Base-by-base conservation (phyloP, 2,329 filamentous ascomycete species). In the Diplodia seriata region DNA sequence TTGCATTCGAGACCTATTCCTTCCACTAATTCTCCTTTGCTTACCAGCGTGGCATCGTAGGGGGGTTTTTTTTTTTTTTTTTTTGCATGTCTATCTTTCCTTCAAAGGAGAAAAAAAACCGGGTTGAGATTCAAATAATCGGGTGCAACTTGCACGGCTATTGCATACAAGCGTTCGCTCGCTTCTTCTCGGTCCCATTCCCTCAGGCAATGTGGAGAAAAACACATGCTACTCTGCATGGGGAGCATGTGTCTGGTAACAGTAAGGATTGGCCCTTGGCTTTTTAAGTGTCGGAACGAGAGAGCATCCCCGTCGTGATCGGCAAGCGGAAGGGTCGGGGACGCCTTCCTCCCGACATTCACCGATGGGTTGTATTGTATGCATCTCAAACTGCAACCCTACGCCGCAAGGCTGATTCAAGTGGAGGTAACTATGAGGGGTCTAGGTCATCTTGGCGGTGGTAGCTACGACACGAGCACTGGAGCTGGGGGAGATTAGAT, bases 21-120 rank as follows among this genome's bases (percentile, higher is more conserved):
- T 38, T 15, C n/a, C 14, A 26, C 26, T 38, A 15, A n/a, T 38
- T 36, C n/a, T 20, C 18, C 31, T 20, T 51, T 9, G 20, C 43
- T 14, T 47, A 38, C 9, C 26, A 51, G 59, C 59, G 47, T 38
- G 38, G 59, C 47, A 51, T 63, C 14, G 18, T 33, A 20, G 12
- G 20, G 47, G 43, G n/a, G n/a, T n/a, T n/a, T n/a, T n/a, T n/a
- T n/a, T n/a, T 29, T 47, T 63, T 38, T 47, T 31, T 11, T 29
- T 47, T 63, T 40, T 31, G 47, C 36, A 43, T 31, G 12, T 38
- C 47, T 36, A 12, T 36, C 11, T 51, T 56, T 23, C 36, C 9
- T 38, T 38, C 4, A 26, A 26, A 26, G 26, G 36, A 11, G 8
- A 14, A 7, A 9, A 38, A 15, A 20, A 5, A 7, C 1, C 6